Evolutionary conservation across 2,329 filamentous ascomycete species (phyloP).

Genomic region (Fusarium xyrophilum): DNA sequence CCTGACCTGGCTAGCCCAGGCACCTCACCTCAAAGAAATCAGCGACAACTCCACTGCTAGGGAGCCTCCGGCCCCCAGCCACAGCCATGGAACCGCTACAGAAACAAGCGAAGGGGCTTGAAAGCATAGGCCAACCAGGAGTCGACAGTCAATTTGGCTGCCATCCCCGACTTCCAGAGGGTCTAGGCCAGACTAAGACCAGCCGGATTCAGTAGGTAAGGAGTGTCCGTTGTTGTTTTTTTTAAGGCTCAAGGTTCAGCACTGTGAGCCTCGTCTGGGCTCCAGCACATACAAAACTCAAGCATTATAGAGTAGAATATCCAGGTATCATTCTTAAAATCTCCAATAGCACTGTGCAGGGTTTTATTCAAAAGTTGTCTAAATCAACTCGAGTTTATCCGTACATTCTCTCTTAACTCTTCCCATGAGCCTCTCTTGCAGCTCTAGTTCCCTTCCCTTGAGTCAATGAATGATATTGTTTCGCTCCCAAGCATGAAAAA

Average conservation of each 20-base stretch:
- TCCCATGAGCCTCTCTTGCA: neutral
- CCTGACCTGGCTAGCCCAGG: slow-evolving; percentile 11
- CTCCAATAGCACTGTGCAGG: slow-evolving; percentile 8
- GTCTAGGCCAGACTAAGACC: slow-evolving; percentile 24
- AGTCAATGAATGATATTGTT: slow-evolving; percentile 19
- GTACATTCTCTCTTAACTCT: slow-evolving; percentile 3
- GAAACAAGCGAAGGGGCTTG: slow-evolving; percentile 33
- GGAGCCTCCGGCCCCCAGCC: slow-evolving; percentile 17
- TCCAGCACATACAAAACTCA: neutral
- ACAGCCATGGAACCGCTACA: slow-evolving; percentile 29
- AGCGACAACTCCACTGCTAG: slow-evolving; percentile 28
- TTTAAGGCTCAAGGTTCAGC: slow-evolving; percentile 17
- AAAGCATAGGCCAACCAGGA: slow-evolving; percentile 28
- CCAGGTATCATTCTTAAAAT: neutral
- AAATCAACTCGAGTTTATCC: slow-evolving; percentile 2
- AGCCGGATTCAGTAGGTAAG: slow-evolving; percentile 33
- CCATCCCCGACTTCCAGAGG: slow-evolving; percentile 24
- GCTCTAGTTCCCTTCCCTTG: slow-evolving; percentile 2
- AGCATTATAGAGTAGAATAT: neutral
- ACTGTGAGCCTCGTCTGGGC: neutral
- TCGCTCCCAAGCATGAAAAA: slow-evolving; percentile 13
- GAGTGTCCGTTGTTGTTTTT: slow-evolving; percentile 1
- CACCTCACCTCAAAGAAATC: slow-evolving; percentile 18
- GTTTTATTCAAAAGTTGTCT: neutral
- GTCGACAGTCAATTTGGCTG: slow-evolving; percentile 11